These are phyloP conservation scores for Rhodotorula taiwanensis DNA, from an alignment of 768 basidiomycete species.

Conservation along the genomic window DNA sequence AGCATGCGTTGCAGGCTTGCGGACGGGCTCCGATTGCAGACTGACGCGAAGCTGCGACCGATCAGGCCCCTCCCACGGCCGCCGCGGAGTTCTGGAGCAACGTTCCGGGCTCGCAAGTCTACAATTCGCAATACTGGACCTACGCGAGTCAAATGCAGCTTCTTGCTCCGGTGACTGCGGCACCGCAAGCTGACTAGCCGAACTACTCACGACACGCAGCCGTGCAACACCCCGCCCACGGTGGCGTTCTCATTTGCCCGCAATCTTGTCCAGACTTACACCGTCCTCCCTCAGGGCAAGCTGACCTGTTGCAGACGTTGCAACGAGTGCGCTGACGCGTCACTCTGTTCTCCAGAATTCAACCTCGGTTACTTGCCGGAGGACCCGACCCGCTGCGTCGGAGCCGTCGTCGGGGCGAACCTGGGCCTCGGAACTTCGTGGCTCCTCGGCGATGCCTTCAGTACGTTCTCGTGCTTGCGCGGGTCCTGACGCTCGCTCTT, in stretches of 20 bases:
- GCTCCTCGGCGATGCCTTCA: slow-evolving; percentile 89
- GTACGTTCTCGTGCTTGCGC: slow-evolving; percentile 49
- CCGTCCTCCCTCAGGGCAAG: slow-evolving; percentile 6
- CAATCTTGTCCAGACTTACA: slow-evolving; percentile 44
- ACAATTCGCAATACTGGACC: slow-evolving; percentile 15
- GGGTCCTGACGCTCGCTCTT: not conserved
- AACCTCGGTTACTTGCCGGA: slow-evolving; percentile 46
- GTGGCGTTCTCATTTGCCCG: slow-evolving; percentile 23
- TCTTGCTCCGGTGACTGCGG: too few species aligned
- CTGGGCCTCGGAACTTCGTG: slow-evolving; percentile 63
- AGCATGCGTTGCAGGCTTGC: not conserved
- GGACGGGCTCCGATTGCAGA: too few species aligned
- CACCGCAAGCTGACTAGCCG: too few species aligned
- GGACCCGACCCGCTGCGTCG: slow-evolving; percentile 31
- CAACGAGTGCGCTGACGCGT: not conserved
- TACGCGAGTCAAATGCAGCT: too few species aligned
- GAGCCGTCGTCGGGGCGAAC: slow-evolving; percentile 59
- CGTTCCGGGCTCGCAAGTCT: slow-evolving; percentile 2
- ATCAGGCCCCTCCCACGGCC: slow-evolving; percentile 10
- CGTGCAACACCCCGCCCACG: slow-evolving; percentile 12
- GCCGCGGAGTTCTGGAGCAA: slow-evolving; percentile 22
- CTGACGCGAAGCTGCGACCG: too few species aligned
- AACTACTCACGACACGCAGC: too few species aligned
- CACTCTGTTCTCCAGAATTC: slow-evolving; percentile 63
- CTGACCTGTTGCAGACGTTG: not conserved